phyloP scores from a whole-genome alignment of 495 filamentous ascomycete genomes.

The Daldinia childiae region DNA sequence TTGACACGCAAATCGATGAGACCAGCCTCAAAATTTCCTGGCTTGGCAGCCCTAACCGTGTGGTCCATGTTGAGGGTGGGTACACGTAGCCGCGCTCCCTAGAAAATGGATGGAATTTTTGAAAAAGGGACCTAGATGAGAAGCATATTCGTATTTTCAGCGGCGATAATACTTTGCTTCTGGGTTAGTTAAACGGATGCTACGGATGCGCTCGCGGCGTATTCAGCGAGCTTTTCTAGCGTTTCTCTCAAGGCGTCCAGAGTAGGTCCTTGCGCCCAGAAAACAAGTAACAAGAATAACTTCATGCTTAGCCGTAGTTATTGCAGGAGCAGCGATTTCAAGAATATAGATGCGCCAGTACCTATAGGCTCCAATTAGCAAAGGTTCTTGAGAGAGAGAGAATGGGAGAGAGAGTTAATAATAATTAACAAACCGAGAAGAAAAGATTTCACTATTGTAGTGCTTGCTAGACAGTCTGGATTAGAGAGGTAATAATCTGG shows the following conservation, averaged over 20 bases:
- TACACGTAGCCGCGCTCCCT: constrained; percentile 66
- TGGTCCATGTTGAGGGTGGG: constrained; percentile 62
- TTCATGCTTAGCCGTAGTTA: constrained; percentile 65
- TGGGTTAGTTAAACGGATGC: constrained; percentile 22
- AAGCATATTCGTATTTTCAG: constrained; percentile 68
- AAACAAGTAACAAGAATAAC: constrained; percentile 80
- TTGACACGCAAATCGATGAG: constrained; percentile 72
- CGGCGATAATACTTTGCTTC: constrained; percentile 12
- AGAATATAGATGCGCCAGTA: constrained; percentile 62
- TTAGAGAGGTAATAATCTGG: constrained; percentile 47
- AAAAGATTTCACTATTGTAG: constrained; percentile 58
- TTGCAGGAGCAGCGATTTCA: constrained; percentile 63
- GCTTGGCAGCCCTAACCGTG: constrained; percentile 67
- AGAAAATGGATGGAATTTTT: constrained; percentile 73
- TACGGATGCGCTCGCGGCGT: constrained; percentile 44
- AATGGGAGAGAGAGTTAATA: too few relatives aligned
- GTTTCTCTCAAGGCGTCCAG: constrained; percentile 58
- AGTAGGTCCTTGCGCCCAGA: constrained; percentile 72
- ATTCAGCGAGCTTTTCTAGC: constrained; percentile 61
- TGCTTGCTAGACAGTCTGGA: constrained; percentile 54
- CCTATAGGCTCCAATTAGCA: not conserved
- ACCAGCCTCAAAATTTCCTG: constrained; percentile 56
- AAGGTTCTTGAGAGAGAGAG: not conserved
- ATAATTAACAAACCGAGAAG: constrained; percentile 57
- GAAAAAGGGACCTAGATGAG: constrained; percentile 70